Evolutionary conservation across 2,329 filamentous ascomycete genomes (phyloP).

Genomic region (Nemania diffusa): DNA sequence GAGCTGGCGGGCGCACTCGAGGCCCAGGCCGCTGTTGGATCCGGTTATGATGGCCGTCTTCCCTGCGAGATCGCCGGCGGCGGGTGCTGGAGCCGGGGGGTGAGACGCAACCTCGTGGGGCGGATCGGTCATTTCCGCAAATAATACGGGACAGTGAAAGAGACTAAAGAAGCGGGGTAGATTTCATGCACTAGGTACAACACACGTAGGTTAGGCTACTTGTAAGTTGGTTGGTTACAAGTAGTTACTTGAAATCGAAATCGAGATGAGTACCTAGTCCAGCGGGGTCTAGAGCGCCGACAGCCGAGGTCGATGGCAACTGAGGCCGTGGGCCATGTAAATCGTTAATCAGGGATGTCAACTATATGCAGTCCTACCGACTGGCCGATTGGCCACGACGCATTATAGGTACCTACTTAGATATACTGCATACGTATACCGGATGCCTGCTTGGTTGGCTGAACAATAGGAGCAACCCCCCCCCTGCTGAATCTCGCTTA

Average conservation of each 20-base stretch:
- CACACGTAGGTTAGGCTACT: neutral
- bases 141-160: neutral
- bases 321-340: neutral
- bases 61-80: constrained; percentile 21
- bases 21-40: constrained; percentile 53
- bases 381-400: neutral
- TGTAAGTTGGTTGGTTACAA: too few species aligned
- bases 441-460: constrained; percentile 9
- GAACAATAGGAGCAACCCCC: neutral
- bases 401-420: too few species aligned
- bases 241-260: neutral
- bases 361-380: neutral
- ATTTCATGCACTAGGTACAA: constrained; percentile 5
- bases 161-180: neutral
- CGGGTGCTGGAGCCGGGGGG: neutral
- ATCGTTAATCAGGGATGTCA: neutral
- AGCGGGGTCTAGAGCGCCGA: constrained; percentile 7
- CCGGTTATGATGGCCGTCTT: constrained; percentile 55
- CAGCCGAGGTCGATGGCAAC: neutral
- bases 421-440: too few species aligned
- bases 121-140: constrained; percentile 10
- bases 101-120: neutral
- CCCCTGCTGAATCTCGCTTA: constrained; percentile 28
- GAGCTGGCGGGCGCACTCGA: constrained; percentile 51
- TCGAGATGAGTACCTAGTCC: too few species aligned